These are phyloP conservation scores for Ceratobasidium papillatum DNA, from an alignment of 1,284 basidiomycete genomes.

Conservation along the genomic window DNA sequence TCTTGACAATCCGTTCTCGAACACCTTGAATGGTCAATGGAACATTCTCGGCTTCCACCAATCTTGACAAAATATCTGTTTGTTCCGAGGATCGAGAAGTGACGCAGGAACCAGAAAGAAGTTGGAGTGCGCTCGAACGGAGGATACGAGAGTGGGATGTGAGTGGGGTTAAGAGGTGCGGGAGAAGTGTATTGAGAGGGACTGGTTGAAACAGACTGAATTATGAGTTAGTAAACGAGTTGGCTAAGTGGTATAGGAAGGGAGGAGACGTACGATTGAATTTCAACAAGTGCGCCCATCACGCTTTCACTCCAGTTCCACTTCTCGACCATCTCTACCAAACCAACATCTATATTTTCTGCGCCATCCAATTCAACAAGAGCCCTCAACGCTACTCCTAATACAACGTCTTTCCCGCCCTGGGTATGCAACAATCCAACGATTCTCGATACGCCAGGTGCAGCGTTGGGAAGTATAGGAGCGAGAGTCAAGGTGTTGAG, in stretches of 20 bases:
- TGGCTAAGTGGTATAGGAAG: conserved; percentile 10
- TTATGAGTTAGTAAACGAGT: background rate
- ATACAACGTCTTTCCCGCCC: background rate
- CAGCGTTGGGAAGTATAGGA: conserved; percentile 16
- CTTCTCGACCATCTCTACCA: conserved; percentile 16
- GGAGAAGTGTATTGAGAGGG: conserved; percentile 2
- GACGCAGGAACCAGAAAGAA: conserved; percentile 50
- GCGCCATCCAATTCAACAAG: background rate
- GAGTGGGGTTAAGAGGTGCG: conserved; percentile 17
- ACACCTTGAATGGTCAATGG: conserved; percentile 79
- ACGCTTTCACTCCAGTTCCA: conserved; percentile 41
- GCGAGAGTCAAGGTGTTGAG: conserved; percentile 26
- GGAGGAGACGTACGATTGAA: conserved; percentile 44
- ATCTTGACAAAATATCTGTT: conserved; percentile 66
- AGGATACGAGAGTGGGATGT: conserved; percentile 32
- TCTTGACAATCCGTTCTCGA: conserved; percentile 80
- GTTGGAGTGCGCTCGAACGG: conserved; percentile 48
- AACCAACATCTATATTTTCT: background rate
- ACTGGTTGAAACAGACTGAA: background rate
- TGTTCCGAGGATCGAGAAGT: conserved; percentile 10
- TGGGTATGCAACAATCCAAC: background rate
- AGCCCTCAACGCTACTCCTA: background rate
- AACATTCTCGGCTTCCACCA: conserved; percentile 77
- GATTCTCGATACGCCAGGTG: conserved; percentile 10
- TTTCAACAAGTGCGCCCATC: conserved; percentile 43